A percentile compares a stretch with the other conserved stretches of the same genome.
These are phyloP conservation scores for Citrus reticulata DNA, from an alignment of 345 rosid species.

Conservation along the genomic window DNA sequence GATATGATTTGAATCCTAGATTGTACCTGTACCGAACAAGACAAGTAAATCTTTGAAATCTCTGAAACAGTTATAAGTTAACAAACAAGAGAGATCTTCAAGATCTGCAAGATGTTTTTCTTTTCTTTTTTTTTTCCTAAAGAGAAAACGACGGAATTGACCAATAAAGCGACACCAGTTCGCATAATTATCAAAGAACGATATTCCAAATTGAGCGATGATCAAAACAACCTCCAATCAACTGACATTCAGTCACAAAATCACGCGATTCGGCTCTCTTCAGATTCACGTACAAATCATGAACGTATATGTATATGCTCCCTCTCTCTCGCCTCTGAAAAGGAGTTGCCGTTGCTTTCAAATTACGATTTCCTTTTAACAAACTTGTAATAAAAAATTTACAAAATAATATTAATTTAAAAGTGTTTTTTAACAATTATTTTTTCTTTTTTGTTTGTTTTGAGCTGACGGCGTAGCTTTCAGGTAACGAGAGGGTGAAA, in stretches of 20 bases:
- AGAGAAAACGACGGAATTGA: slow-evolving; percentile 12
- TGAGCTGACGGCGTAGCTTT: slow-evolving; percentile 12
- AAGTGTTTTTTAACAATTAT: neutral
- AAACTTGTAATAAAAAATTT: neutral
- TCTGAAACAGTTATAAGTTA: neutral
- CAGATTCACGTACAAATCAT: neutral
- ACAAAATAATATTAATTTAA: neutral
- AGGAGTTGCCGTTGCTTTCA: slow-evolving; percentile 20
- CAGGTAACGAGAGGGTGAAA: slow-evolving; percentile 20
- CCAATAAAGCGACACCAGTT: slow-evolving; percentile 9
- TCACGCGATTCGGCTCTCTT: slow-evolving; percentile 17
- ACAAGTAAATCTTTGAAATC: slow-evolving; percentile 14
- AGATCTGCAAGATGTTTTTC: slow-evolving; percentile 15
- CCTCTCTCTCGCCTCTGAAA: neutral
- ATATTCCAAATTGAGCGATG: neutral
- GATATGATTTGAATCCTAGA: slow-evolving; percentile 5
- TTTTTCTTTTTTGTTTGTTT: too few species aligned
- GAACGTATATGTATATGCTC: neutral
- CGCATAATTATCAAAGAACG: slow-evolving; percentile 3
- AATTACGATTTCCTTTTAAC: slow-evolving; percentile 26
- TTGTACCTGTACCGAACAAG: slow-evolving; percentile 24
- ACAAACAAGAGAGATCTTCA: slow-evolving; percentile 4
- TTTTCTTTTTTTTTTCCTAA: neutral
- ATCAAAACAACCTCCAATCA: slow-evolving; percentile 4
- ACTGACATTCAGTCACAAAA: neutral